phyloP scores from a whole-genome alignment of 164 flowering plant species.

The Cinnamomum chago region DNA sequence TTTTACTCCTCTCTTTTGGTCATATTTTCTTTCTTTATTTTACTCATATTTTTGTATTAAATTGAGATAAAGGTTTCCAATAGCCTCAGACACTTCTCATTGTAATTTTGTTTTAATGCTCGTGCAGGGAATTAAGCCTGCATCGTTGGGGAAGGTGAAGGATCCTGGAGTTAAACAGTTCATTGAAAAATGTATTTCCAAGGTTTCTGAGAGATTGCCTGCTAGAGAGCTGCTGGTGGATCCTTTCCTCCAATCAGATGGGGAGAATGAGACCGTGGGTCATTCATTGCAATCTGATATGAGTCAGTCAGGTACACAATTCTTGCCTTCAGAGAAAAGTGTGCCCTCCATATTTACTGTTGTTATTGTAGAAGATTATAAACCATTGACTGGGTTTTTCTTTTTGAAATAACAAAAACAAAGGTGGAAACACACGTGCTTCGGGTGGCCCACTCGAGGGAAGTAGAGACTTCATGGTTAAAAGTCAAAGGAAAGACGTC shows the following conservation, averaged over 20 bases:
- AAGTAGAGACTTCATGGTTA: constrained; percentile 54
- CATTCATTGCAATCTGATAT: constrained; percentile 22
- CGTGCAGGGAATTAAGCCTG: constrained; percentile 87
- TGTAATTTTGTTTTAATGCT: neutral
- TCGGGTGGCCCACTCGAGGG: constrained; percentile 27
- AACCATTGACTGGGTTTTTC: neutral
- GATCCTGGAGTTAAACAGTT: constrained; percentile 64
- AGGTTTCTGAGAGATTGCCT: constrained; percentile 63
- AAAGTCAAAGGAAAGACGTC: constrained; percentile 74
- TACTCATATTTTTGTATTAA: neutral
- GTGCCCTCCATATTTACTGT: neutral
- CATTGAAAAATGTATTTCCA: constrained; percentile 87
- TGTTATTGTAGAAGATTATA: constrained; percentile 1
- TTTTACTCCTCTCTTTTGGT: neutral
- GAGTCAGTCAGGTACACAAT: constrained; percentile 34
- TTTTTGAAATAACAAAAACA: constrained; percentile 13
- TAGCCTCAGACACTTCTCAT: neutral
- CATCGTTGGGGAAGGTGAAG: constrained; percentile 79
- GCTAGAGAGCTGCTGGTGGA: constrained; percentile 77
- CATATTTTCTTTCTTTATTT: neutral
- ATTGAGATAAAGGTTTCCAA: neutral
- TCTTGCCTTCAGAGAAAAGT: neutral
- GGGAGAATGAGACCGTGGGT: constrained; percentile 38
- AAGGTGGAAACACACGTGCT: neutral
- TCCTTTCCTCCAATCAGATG: constrained; percentile 66